Percentiles rank a stretch among this genome's conserved stretches.
phyloP scores from a whole-genome alignment of 768 basidiomycete species.

The Russula emetica region DNA sequence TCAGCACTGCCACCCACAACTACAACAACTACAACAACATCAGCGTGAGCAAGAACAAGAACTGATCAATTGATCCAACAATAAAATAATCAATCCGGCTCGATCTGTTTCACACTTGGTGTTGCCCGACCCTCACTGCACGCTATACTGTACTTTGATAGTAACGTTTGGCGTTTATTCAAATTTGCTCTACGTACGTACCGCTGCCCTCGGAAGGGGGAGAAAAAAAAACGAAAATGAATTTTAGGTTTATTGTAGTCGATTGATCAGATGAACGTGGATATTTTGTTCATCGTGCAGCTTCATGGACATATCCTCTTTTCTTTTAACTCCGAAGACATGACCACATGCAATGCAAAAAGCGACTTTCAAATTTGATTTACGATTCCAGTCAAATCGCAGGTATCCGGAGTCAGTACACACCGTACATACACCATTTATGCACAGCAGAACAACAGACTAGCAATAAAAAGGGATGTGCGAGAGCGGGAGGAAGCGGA shows the following conservation, averaged over 20 bases:
- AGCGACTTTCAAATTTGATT: not conserved
- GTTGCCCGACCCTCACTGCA: too few species aligned
- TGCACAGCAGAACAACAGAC: slow-evolving; percentile 11
- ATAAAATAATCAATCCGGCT: too few species aligned
- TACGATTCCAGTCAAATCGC: not conserved
- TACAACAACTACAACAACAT: too few species aligned
- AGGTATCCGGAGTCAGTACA: slow-evolving; percentile 10
- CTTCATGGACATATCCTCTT: not conserved
- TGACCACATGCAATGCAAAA: not conserved
- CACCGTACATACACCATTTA: slow-evolving; percentile 16
- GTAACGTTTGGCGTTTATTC: not conserved
- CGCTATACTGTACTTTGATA: too few species aligned
- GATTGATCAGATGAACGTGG: not conserved
- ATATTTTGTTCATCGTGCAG: not conserved
- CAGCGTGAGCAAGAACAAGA: too few species aligned
- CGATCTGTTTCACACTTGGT: too few species aligned
- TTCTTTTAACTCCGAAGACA: not conserved
- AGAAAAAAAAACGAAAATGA: not conserved
- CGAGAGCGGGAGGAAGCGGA: not conserved
- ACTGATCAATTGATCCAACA: too few species aligned
- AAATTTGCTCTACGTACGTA: not conserved
- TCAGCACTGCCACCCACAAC: too few species aligned
- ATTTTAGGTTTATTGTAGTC: not conserved
- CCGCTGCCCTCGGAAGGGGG: not conserved
- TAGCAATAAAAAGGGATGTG: not conserved